Conservation (phyloP, 768 basidiomycete genomes). For the Podaxis rugospora region DNA sequence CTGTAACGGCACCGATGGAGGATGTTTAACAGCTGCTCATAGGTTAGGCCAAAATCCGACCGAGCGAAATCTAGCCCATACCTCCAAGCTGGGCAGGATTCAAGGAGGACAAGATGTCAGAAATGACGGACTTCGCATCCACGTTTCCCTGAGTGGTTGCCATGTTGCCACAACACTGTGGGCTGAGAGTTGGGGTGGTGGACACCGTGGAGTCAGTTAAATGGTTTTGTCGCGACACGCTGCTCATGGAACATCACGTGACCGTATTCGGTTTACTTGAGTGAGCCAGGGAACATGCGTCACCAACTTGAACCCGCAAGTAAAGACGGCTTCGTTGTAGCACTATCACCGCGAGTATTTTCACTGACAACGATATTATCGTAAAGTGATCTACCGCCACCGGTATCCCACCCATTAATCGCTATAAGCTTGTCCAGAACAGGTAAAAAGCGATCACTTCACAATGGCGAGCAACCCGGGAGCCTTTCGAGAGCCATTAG, state of each 20-base stretch:
- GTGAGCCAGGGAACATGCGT: no score
- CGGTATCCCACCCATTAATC: neutral
- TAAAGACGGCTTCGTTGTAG: neutral
- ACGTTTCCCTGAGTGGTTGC: neutral
- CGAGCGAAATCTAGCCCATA: slow-evolving; percentile 11
- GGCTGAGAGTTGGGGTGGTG: neutral
- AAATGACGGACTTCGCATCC: neutral
- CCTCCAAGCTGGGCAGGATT: slow-evolving; percentile 39
- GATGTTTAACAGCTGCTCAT: slow-evolving; percentile 57
- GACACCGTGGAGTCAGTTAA: neutral
- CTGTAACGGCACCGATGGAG: slow-evolving; percentile 61
- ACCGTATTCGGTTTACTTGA: neutral
- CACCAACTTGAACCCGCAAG: neutral
- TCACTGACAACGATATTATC: neutral
- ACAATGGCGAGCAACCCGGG: neutral
- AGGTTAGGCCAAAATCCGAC: neutral
- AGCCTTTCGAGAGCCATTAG: neutral
- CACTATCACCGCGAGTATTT: neutral
- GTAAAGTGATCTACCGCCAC: neutral
- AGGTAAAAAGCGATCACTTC: neutral
- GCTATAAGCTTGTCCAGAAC: neutral
- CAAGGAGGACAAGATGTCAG: slow-evolving; percentile 18
- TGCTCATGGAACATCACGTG: neutral
- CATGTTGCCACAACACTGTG: neutral
- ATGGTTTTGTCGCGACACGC: neutral